Evolutionary conservation across 208 protist genomes (phyloP).

Genomic region (Giardia duodenalis): DNA sequence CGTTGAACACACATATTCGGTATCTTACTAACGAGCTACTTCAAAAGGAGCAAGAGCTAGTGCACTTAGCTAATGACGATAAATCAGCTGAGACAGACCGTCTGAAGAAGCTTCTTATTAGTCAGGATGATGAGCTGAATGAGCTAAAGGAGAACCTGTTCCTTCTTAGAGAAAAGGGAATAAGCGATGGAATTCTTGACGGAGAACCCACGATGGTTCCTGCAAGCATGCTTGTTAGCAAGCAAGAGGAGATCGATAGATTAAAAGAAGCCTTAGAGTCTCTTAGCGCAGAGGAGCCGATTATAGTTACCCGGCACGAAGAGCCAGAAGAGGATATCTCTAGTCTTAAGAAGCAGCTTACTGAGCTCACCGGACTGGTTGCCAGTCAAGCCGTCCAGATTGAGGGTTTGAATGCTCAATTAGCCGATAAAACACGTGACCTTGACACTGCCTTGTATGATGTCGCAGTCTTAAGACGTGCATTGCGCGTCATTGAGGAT

Average conservation of each 20-base stretch:
- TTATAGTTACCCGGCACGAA: not conserved
- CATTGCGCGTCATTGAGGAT: too few species aligned
- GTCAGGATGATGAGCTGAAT: not conserved
- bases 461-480: too few species aligned
- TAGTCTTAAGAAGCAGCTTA: not conserved
- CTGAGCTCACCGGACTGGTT: too few species aligned
- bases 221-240: not conserved
- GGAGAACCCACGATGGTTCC: not conserved
- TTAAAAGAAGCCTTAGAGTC: not conserved
- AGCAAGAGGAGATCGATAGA: not conserved
- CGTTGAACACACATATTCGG: not conserved
- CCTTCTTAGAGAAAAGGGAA: not conserved
- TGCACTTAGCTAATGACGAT: not conserved
- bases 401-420: too few species aligned
- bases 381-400: too few species aligned
- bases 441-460: too few species aligned
- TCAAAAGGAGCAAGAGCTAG: not conserved
- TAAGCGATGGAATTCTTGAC: not conserved
- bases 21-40: not conserved
- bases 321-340: not conserved
- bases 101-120: not conserved
- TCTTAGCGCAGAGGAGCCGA: not conserved
- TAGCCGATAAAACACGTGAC: too few species aligned
- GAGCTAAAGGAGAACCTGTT: not conserved
- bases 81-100: not conserved